Evolutionary conservation across 2,329 filamentous ascomycete species (phyloP), one percentile per base, ranked within the genome.

Genomic region (Botryosphaeria dothidea): DNA sequence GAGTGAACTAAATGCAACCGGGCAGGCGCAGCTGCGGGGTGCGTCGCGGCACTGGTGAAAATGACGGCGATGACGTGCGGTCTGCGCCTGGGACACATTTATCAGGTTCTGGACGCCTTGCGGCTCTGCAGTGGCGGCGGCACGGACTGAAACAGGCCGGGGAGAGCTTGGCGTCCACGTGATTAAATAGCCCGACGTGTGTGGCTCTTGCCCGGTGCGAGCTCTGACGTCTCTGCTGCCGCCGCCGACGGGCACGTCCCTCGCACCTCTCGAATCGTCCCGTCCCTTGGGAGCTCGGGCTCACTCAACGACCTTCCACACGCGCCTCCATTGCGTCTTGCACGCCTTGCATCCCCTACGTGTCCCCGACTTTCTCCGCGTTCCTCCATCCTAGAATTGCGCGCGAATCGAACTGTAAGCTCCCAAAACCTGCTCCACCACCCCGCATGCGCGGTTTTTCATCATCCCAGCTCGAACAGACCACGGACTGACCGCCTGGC

Each of bases 401-500:
- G n/a, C 56, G 38, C 27, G 41, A 7, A 4, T 8, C 23, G 38
- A 17, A 15, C 56, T 34, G 56, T 60, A 43, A 45, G 56, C 29
- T 34, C 17, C 36, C 11, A 57, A 19, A 4, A n/a, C 15, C 52
- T 27, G 52, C 52, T 62, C 45, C 58, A 31, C 48, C 49, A 54
- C 36, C 48, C 41, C 46, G 48, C 48, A 49, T 51, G 34, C 34
- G 58, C 45, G 46, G 29, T 62, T 51, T 63, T 63, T 34, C 61
- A 25, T 21, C 31, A 43, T 34, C 34, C 46, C 48, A 54, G 45
- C 60, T 43, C 31, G 62, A 57, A 64, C 62, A 41, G 62, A 64
- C 62, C 62, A 64, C 51, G 51, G 41, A 56, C 62, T 64, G 62
- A 64, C 62, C 62, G 62, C 62, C 41, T 48, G 27, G 21, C 15